phyloP scores from a whole-genome alignment of 371 early-diverging fungal species.

The Capniomyces stellatus region DNA sequence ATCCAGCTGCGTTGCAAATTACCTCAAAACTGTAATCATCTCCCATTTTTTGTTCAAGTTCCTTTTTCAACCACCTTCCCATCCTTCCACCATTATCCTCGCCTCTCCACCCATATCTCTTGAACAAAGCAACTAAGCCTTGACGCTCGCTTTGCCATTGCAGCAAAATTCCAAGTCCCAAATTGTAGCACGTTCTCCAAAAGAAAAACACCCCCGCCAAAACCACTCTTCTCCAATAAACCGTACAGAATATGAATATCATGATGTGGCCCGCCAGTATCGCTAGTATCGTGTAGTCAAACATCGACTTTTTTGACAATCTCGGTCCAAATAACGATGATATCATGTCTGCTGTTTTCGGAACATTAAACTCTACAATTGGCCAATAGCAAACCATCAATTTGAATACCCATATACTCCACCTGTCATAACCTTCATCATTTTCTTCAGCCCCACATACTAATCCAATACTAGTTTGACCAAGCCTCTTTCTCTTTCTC shows the following conservation, averaged over 20 bases:
- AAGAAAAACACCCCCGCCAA: conserved; percentile 55
- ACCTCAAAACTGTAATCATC: conserved; percentile 60
- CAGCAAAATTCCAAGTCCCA: conserved; percentile 65
- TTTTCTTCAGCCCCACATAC: no score
- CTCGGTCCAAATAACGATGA: conserved; percentile 43
- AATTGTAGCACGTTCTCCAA: conserved; percentile 78
- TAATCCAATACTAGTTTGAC: no score
- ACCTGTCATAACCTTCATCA: no score
- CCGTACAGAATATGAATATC: conserved; percentile 40
- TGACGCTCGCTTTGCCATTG: conserved; percentile 58
- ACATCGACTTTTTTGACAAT: conserved; percentile 39
- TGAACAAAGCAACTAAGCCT: conserved; percentile 36
- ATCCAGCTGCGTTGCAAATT: conserved; percentile 12
- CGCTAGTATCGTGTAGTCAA: conserved; percentile 52
- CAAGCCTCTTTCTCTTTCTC: no score
- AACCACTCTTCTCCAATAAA: conserved; percentile 27
- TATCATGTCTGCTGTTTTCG: conserved; percentile 58
- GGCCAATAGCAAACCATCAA: no score
- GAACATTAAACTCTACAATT: conserved; percentile 32
- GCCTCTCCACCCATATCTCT: conserved; percentile 6
- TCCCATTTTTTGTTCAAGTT: conserved; percentile 72
- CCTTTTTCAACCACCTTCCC: conserved; percentile 41
- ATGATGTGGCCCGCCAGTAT: conserved; percentile 41
- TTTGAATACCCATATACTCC: no score
- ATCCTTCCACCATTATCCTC: conserved; percentile 26